Percentiles rank a stretch among this genome's conserved stretches.
Evolutionary conservation across 2,329 filamentous ascomycete genomes (phyloP).

Genomic region (Botrytis elliptica): DNA sequence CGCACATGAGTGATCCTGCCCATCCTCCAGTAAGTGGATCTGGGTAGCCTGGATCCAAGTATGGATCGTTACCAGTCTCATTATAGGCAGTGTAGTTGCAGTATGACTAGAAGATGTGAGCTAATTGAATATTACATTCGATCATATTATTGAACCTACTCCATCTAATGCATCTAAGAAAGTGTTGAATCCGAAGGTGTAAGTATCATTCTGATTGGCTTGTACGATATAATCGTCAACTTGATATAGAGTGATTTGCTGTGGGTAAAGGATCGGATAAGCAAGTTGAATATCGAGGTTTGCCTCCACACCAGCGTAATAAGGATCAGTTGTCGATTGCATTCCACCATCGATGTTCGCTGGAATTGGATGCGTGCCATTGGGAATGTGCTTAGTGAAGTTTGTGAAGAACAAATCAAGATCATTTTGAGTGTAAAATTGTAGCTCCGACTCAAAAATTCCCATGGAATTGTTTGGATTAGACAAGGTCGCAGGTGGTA

Average conservation of each 20-base stretch:
- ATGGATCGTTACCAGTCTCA: slow-evolving; percentile 42
- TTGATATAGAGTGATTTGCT: slow-evolving; percentile 42
- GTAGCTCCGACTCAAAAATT: slow-evolving; percentile 42
- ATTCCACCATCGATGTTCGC: slow-evolving; percentile 43
- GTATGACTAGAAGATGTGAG: slow-evolving; percentile 39
- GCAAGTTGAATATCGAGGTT: slow-evolving; percentile 41
- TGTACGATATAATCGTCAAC: slow-evolving; percentile 42
- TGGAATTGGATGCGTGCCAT: slow-evolving; percentile 38
- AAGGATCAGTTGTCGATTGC: slow-evolving; percentile 30
- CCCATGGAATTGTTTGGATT: slow-evolving; percentile 39
- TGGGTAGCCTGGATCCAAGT: slow-evolving; percentile 26
- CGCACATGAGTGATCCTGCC: slow-evolving; percentile 38
- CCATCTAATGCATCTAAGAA: slow-evolving; percentile 49
- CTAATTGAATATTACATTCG: slow-evolving; percentile 23
- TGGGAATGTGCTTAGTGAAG: slow-evolving; percentile 35
- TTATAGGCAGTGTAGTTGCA: slow-evolving; percentile 44
- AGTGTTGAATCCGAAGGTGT: slow-evolving; percentile 46
- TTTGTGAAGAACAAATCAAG: slow-evolving; percentile 40
- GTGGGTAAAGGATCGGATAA: slow-evolving; percentile 43
- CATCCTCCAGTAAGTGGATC: slow-evolving; percentile 33
- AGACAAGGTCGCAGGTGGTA: slow-evolving; percentile 30
- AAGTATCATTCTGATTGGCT: slow-evolving; percentile 32
- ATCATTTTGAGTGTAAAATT: slow-evolving; percentile 42
- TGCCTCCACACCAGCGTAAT: slow-evolving; percentile 37
- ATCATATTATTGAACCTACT: slow-evolving; percentile 19